phyloP scores from a whole-genome alignment of 2,329 filamentous ascomycete genomes.

The Hymenoscyphus scutula region DNA sequence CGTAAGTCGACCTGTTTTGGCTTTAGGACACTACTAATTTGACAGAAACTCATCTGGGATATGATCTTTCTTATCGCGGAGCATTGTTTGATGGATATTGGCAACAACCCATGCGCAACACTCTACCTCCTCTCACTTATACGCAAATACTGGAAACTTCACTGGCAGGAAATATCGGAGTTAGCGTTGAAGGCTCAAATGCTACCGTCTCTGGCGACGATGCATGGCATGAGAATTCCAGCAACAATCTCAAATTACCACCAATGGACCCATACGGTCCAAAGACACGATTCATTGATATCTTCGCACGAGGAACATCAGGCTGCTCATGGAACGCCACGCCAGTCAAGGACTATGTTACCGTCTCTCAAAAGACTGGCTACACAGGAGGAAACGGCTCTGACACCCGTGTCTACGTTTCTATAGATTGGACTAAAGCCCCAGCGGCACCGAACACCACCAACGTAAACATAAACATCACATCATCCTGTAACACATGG shows the following conservation, averaged over 20 bases:
- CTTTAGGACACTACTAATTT: slow-evolving; percentile 32
- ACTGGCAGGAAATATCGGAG: slow-evolving; percentile 60
- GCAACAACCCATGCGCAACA: slow-evolving; percentile 73
- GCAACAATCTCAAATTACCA: slow-evolving; percentile 52
- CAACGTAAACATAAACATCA: slow-evolving; percentile 52
- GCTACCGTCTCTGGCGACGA: slow-evolving; percentile 68
- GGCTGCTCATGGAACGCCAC: slow-evolving; percentile 53
- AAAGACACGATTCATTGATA: slow-evolving; percentile 57
- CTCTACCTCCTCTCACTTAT: slow-evolving; percentile 58
- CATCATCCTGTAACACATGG: slow-evolving; percentile 43
- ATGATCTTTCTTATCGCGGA: slow-evolving; percentile 35
- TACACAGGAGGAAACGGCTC: slow-evolving; percentile 47
- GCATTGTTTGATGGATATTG: slow-evolving; percentile 42
- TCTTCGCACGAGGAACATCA: slow-evolving; percentile 56
- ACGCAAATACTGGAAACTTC: slow-evolving; percentile 57
- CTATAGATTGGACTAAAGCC: slow-evolving; percentile 54
- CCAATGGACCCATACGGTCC: slow-evolving; percentile 59
- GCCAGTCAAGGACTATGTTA: slow-evolving; percentile 49
- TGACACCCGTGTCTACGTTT: slow-evolving; percentile 53
- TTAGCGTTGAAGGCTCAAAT: slow-evolving; percentile 63
- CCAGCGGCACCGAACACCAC: slow-evolving; percentile 42
- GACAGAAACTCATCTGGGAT: slow-evolving; percentile 51
- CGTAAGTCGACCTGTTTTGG: slow-evolving; percentile 37
- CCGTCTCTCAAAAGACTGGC: slow-evolving; percentile 49
- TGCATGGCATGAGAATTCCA: slow-evolving; percentile 56